Base-by-base conservation (phyloP, 345 rosid genomes). In the Salix brachista region DNA sequence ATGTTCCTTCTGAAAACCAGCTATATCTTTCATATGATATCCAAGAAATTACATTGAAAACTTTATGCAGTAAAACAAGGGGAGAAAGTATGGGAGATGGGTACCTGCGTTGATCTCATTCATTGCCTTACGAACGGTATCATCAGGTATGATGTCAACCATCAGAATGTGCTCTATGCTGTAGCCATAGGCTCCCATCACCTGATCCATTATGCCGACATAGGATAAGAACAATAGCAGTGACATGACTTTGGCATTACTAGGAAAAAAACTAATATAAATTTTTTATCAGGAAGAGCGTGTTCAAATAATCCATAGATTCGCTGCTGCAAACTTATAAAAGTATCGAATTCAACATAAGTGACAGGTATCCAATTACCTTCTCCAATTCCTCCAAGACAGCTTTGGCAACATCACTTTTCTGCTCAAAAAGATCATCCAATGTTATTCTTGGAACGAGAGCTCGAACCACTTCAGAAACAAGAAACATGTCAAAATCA, bases 61-160 rank as follows among this genome's bases (percentile, higher is more conserved):
- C 34, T 21, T 10, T 25, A 17, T 65, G 65, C 32, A 26, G 2
- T 28, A 62, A 60, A 58, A 4, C 14, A 46, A 34, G 14, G 21
- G 13, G 48, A 42, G 18, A 62, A 41, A 10, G 69, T n/a, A 28
- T 58, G 36, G n/a, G 52, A 50, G 39, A 4, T 5, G n/a, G 16
- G 77, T 83, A 96, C 99, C 98, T 80, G 99, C 99, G 83, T 96
- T 96, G 76, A 96, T 96, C 87, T 96, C 99, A 54, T 96, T 96
- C 99, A 96, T 94, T 21, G 99, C 98, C 85, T 79, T 88, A 75
- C 98, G 96, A 25, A 96, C 98, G 70, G 97, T 80, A 13, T 90
- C 67, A 82, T 96, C 99, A 3, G 99, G 97, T 78, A 96, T 81
- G 73, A 96, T 91, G 86, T 96, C 99, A 79, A 96, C 93, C 99